Percentiles rank a stretch among this genome's conserved stretches.
phyloP scores from a whole-genome alignment of 2,329 filamentous ascomycete species.

The Trichoderma guizhouense region DNA sequence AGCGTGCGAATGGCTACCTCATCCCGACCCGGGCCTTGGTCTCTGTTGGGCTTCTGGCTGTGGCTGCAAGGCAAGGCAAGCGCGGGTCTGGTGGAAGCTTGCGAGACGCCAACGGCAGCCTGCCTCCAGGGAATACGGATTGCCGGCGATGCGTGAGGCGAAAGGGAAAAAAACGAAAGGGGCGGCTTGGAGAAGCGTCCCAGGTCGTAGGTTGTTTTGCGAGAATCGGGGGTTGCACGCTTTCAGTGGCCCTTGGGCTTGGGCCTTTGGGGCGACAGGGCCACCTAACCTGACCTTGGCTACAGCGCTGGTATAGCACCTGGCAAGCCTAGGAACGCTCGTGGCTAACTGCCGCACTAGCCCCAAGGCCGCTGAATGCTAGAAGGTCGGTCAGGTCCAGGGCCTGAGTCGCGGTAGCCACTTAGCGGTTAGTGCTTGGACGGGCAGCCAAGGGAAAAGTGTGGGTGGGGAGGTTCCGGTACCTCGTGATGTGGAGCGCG shows the following conservation, averaged over 20 bases:
- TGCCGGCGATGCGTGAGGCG: conserved; percentile 17
- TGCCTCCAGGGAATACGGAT: conserved; percentile 15
- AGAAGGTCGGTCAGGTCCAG: conserved; percentile 17
- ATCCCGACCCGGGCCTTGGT: conserved; percentile 43
- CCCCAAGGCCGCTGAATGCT: background rate
- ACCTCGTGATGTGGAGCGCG: conserved; percentile 12
- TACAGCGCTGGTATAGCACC: background rate
- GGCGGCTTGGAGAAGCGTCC: conserved; percentile 6
- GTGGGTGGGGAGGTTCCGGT: conserved; percentile 19
- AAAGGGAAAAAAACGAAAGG: conserved; percentile 18
- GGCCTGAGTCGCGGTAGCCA: conserved; percentile 14
- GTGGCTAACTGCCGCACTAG: conserved; percentile 4
- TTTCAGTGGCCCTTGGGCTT: conserved; percentile 8
- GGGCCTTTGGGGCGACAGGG: conserved; percentile 6
- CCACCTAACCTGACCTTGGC: background rate
- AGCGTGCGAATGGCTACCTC: conserved; percentile 53
- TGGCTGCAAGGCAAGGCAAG: conserved; percentile 14
- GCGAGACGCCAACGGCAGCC: conserved; percentile 19
- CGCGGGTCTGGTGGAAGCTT: conserved; percentile 16
- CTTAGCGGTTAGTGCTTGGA: conserved; percentile 11
- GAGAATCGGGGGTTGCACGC: conserved; percentile 18
- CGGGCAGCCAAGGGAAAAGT: background rate
- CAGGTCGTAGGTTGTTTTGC: conserved; percentile 15
- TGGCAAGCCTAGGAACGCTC: background rate
- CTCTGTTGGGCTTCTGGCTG: background rate